Percentiles rank a stretch among this genome's conserved stretches.
These are phyloP conservation scores for Candolleomyces aberdarensis DNA, from an alignment of 768 basidiomycete species.

Conservation along the genomic window DNA sequence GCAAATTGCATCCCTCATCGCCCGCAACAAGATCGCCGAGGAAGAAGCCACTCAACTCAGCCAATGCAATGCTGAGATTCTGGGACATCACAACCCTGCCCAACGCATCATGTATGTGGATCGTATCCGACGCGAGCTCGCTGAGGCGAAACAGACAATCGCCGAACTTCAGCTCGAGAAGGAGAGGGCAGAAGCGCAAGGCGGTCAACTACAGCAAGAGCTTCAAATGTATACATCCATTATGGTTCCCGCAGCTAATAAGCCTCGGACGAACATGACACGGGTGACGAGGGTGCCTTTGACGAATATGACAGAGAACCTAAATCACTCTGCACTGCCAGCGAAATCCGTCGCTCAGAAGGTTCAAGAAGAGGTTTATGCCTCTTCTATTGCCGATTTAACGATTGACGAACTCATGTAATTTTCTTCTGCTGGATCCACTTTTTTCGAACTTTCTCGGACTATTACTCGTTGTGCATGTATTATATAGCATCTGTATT, in stretches of 20 bases:
- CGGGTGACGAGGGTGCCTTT: constrained; percentile 48
- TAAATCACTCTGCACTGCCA: constrained; percentile 18
- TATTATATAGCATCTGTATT: too few relatives aligned
- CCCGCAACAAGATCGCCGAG: constrained; percentile 74
- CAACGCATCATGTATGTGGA: constrained; percentile 90
- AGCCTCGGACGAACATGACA: constrained; percentile 54
- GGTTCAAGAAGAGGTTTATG: constrained; percentile 23
- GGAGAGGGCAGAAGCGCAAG: constrained; percentile 40
- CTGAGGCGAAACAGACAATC: constrained; percentile 69
- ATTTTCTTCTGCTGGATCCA: not conserved
- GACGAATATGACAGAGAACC: constrained; percentile 39
- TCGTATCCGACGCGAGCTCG: constrained; percentile 73
- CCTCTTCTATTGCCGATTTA: constrained; percentile 42
- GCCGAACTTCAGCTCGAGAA: constrained; percentile 44
- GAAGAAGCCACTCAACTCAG: constrained; percentile 75
- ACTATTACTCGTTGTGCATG: not conserved
- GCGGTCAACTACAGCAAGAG: constrained; percentile 49
- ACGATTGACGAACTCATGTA: constrained; percentile 42
- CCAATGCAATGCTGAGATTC: constrained; percentile 80
- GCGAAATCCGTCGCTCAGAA: constrained; percentile 7
- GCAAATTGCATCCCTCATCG: constrained; percentile 60
- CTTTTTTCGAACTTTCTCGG: not conserved
- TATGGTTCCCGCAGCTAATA: constrained; percentile 42
- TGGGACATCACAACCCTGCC: constrained; percentile 79
- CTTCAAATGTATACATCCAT: constrained; percentile 62